Evolutionary conservation across 352 stramenopile genomes (phyloP), one percentile per base, ranked within the genome.

Genomic region (Thraustochytrium sp.): DNA sequence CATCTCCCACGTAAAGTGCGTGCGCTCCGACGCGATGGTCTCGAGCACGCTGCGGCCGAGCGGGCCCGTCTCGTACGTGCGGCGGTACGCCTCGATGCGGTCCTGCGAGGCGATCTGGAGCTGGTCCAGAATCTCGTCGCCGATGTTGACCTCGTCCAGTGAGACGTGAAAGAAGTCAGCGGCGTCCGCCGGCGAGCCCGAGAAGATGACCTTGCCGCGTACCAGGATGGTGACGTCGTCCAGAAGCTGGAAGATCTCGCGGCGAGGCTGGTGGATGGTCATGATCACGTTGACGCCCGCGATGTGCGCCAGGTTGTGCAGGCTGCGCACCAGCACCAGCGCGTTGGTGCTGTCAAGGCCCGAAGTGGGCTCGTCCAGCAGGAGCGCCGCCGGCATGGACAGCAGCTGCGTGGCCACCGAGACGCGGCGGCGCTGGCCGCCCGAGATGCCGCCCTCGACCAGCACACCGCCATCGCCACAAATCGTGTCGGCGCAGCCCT

Each of bases 331-430:
- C 40, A 96, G 88, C 2, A 88, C 88, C 83, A 93, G 89, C 0
- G 92, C 91, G 26, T 92, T 92, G 9, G 89, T 92, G 37, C 89
- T 93, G 83, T 96, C 92, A 8, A 96, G 85, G 0, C 91, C 92
- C 2, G 91, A 94, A 0, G 91, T 96, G n/a, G 91, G 91, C 42
- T 96, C 92, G 74, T 96, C 92, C 26, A 94, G 84, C 55, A 95
- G 92, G 75, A 96, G 55, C 46, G 93, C 93, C 85, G 91, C 88
- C 29, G 90, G 90, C 29, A 85, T 54, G 44, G 72, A 93, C 31
- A 96, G 89, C 51, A 95, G 90, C 78, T 96, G 91, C 89, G 93
- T 94, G 49, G 89, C 91, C 59, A 96, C 94, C 72, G 89, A 94
- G 48, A 96, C 90, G 1, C 92, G 87, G 85, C 96, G 96, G 42